Percentiles rank a stretch among this genome's conserved stretches.
Conservation (phyloP, 176 grass and related monocot genomes). For the Bromus sterilis region DNA sequence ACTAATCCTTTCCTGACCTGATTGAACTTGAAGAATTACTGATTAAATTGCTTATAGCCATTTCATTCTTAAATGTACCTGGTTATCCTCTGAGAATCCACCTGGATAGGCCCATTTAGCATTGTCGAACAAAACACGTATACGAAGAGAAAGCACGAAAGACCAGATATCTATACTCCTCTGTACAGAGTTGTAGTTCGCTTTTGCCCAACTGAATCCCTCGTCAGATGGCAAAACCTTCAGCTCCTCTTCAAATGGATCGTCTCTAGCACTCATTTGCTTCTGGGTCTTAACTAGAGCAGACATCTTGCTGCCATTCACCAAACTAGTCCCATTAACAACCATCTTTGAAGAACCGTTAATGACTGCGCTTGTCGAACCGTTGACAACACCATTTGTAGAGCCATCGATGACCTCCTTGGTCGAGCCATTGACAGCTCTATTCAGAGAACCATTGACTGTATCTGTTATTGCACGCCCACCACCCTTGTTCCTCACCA, state of each 20-base stretch:
- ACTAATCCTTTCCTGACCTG: neutral
- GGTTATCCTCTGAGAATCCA: conserved; percentile 83
- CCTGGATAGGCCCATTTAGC: conserved; percentile 80
- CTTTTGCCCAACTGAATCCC: conserved; percentile 92
- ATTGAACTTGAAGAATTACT: neutral
- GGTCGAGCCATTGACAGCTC: conserved; percentile 11
- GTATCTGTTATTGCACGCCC: conserved; percentile 22
- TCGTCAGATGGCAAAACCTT: conserved; percentile 92
- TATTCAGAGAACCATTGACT: conserved; percentile 36
- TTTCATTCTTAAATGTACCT: conserved; percentile 37
- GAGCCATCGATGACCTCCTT: conserved; percentile 13
- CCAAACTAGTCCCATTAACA: conserved; percentile 51
- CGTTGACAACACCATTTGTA: conserved; percentile 22
- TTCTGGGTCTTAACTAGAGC: conserved; percentile 56
- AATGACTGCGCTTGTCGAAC: conserved; percentile 15
- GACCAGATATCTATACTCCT: conserved; percentile 89
- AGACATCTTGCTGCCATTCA: conserved; percentile 55
- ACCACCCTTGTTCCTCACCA: conserved; percentile 40
- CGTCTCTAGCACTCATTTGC: conserved; percentile 18
- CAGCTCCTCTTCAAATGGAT: conserved; percentile 57
- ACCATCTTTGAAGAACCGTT: conserved; percentile 29
- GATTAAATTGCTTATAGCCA: neutral
- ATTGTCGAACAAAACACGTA: conserved; percentile 83
- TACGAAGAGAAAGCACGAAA: conserved; percentile 72
- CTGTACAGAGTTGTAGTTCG: conserved; percentile 77